phyloP scores from a whole-genome alignment of 1,139 yeast genomes.

The Lodderomyces oxycetoniae region DNA sequence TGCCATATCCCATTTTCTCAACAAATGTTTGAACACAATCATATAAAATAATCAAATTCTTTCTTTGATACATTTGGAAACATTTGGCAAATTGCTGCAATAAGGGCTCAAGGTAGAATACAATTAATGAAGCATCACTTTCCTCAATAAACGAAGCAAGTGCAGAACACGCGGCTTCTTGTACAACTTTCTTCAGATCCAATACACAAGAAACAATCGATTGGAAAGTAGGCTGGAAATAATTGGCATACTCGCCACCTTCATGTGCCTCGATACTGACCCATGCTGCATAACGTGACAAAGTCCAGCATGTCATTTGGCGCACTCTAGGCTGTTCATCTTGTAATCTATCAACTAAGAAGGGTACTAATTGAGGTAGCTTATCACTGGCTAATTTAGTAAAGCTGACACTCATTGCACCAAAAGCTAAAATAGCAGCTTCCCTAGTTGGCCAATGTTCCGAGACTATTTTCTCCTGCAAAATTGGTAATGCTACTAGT shows the following conservation, averaged over 20 bases:
- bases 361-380: conserved; percentile 78
- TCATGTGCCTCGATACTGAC: conserved; percentile 61
- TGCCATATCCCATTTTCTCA: conserved; percentile 61
- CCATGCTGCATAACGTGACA: conserved; percentile 83
- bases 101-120: conserved; percentile 45
- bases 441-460: conserved; percentile 85
- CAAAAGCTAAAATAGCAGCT: conserved; percentile 89
- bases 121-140: conserved; percentile 62
- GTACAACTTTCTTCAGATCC: conserved; percentile 86
- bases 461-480: conserved; percentile 66
- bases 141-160: conserved; percentile 78
- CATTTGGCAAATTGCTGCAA: conserved; percentile 69
- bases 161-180: conserved; percentile 89
- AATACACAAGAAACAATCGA: conserved; percentile 70
- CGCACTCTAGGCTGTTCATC: conserved; percentile 83
- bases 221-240: conserved; percentile 73
- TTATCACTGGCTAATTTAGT: conserved; percentile 65
- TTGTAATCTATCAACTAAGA: conserved; percentile 69
- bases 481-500: conserved; percentile 63
- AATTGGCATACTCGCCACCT: conserved; percentile 60
- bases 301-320: conserved; percentile 93
- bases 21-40: conserved; percentile 93
- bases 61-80: conserved; percentile 73
- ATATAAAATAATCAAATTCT: conserved; percentile 73
- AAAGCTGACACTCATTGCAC: conserved; percentile 92